Evolutionary conservation across 352 stramenopile species (phyloP).

Genomic region (Aphanomyces invadans): DNA sequence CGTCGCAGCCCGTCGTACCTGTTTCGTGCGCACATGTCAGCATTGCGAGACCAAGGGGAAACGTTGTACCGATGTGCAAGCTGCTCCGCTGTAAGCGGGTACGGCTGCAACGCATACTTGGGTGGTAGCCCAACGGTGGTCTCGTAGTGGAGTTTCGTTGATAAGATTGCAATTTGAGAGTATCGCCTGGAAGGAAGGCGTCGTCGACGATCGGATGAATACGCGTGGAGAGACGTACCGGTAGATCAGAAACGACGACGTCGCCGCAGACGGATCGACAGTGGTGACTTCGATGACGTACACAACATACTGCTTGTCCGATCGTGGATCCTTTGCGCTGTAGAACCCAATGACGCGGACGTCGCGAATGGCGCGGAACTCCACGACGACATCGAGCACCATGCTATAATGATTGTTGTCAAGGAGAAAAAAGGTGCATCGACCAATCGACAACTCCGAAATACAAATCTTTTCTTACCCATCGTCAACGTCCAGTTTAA

Average conservation of each 20-base stretch:
- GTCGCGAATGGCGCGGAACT: constrained; percentile 53
- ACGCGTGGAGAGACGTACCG: constrained; percentile 25
- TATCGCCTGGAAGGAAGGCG: constrained; percentile 36
- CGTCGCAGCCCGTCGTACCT: constrained; percentile 39
- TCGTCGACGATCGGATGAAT: background rate
- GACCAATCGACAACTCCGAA: too few species aligned
- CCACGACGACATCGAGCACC: constrained; percentile 5
- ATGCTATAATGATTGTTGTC: background rate
- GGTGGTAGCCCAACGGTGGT: constrained; percentile 56
- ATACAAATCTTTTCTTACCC: too few species aligned
- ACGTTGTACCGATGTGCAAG: constrained; percentile 47
- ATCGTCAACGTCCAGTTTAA: too few species aligned
- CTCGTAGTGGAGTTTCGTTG: constrained; percentile 59
- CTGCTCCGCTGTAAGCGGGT: constrained; percentile 53
- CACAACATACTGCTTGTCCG: constrained; percentile 47
- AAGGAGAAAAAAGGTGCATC: background rate
- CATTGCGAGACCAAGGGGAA: background rate
- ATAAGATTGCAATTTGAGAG: constrained; percentile 58
- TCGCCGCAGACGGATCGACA: constrained; percentile 25
- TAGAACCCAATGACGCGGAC: constrained; percentile 79
- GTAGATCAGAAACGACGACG: constrained; percentile 58
- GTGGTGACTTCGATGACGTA: constrained; percentile 70
- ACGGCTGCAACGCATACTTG: constrained; percentile 75
- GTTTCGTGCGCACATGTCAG: background rate
- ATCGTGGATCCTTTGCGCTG: constrained; percentile 45